phyloP scores from a whole-genome alignment of 352 stramenopile species.

The Bremia lactucae region DNA sequence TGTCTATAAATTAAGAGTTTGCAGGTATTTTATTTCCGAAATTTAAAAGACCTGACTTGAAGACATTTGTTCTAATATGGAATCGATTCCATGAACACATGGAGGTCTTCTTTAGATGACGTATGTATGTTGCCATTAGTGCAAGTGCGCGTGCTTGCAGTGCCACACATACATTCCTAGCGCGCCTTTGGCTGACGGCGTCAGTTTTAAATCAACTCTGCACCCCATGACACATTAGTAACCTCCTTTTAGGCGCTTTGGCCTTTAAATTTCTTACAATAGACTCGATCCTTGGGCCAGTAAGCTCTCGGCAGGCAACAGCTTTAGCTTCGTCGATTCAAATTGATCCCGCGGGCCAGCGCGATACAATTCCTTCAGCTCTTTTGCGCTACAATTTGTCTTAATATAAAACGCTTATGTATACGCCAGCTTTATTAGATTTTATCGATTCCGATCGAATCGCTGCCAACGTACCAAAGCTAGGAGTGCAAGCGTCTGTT shows the following conservation, averaged over 20 bases:
- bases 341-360: constrained; percentile 41
- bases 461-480: constrained; percentile 43
- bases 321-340: constrained; percentile 42
- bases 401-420: constrained; percentile 48
- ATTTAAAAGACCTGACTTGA: too few species aligned
- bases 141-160: too few species aligned
- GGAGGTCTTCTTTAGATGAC: too few species aligned
- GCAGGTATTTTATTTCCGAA: too few species aligned
- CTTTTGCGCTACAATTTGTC: constrained; percentile 19
- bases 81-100: too few species aligned
- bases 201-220: constrained; percentile 28
- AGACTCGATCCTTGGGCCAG: constrained; percentile 11
- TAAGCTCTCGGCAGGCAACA: constrained; percentile 28
- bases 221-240: constrained; percentile 1
- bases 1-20: too few species aligned
- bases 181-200: constrained; percentile 36
- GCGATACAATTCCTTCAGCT: constrained; percentile 33
- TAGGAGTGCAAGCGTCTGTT: constrained; percentile 55
- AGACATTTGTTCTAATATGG: too few species aligned
- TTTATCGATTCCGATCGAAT: background rate
- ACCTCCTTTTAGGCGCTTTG: background rate
- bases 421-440: background rate
- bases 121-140: too few species aligned
- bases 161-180: constrained; percentile 34
- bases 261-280: constrained; percentile 17